These are phyloP conservation scores for Curvularia sp. DNA, from an alignment of 2,329 filamentous ascomycete genomes.

Conservation along the genomic window DNA sequence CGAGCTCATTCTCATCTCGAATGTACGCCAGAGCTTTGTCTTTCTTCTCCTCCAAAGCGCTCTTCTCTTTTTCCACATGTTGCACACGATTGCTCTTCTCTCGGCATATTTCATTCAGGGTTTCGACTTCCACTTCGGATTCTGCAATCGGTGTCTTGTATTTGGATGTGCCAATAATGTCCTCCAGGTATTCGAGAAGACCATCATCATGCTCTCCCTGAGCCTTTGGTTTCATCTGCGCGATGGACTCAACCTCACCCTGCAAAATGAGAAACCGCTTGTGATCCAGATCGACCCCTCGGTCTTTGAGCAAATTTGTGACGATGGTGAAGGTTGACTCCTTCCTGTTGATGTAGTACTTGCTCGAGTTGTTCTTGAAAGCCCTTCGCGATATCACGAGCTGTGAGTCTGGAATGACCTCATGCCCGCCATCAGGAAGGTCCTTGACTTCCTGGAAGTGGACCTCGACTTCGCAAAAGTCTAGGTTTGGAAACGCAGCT, in stretches of 20 bases:
- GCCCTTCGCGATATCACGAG: conserved; percentile 89
- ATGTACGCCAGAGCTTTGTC: conserved; percentile 90
- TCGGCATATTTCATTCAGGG: conserved; percentile 89
- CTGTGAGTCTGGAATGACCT: conserved; percentile 82
- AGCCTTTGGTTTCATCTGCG: conserved; percentile 98
- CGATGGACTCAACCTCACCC: conserved; percentile 97
- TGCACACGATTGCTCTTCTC: conserved; percentile 96
- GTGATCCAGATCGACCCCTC: conserved; percentile 94
- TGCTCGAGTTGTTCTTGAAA: conserved; percentile 98
- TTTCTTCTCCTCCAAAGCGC: conserved; percentile 92
- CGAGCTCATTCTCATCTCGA: conserved; percentile 90
- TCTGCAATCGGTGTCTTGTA: conserved; percentile 98
- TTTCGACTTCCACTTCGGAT: conserved; percentile 86
- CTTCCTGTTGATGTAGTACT: conserved; percentile 94
- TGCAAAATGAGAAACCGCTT: conserved; percentile 98
- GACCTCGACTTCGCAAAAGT: conserved; percentile 93
- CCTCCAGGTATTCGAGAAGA: conserved; percentile 93
- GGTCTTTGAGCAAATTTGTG: conserved; percentile 82
- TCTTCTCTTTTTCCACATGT: conserved; percentile 97
- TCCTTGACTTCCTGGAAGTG: conserved; percentile 97
- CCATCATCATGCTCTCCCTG: conserved; percentile 95
- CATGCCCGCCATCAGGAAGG: conserved; percentile 74
- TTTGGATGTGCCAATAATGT: conserved; percentile 98
- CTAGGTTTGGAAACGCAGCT: conserved; percentile 81
- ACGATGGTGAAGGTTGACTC: conserved; percentile 92